Evolutionary conservation across 2,329 filamentous ascomycete genomes (phyloP).

Genomic region (Cytospora chrysosperma): DNA sequence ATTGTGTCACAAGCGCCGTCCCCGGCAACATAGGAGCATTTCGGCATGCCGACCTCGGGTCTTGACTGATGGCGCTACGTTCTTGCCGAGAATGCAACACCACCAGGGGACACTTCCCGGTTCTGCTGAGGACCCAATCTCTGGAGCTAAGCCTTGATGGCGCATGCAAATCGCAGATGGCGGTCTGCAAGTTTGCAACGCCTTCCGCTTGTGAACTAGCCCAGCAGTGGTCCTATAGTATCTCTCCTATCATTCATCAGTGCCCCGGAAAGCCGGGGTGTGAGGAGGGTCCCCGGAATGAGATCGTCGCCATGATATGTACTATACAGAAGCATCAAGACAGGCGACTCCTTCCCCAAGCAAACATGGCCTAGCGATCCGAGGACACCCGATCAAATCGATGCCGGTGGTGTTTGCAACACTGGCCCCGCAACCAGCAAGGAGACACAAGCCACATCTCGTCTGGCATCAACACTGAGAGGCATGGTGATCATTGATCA

Average conservation of each 20-base stretch:
- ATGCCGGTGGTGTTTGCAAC: not conserved
- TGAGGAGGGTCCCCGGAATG: not conserved
- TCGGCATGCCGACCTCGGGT: conserved; percentile 21
- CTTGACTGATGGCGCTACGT: not conserved
- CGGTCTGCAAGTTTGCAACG: conserved; percentile 9
- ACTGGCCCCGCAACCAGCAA: not conserved
- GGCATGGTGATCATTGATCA: not conserved
- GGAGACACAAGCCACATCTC: not conserved
- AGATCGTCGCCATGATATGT: not conserved
- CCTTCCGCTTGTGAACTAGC: conserved; percentile 11
- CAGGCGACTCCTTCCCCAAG: not conserved
- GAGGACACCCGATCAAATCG: not conserved
- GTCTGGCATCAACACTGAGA: not conserved
- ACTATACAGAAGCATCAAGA: not conserved
- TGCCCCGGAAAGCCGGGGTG: not conserved
- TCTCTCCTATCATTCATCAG: not conserved
- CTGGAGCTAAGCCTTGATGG: not conserved
- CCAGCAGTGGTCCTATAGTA: not conserved
- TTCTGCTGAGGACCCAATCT: not conserved
- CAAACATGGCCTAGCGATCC: not conserved
- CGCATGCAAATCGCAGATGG: conserved; percentile 15
- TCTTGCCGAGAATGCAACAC: not conserved
- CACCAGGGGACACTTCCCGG: not conserved
- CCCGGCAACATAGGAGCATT: not conserved
- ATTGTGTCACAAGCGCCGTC: not conserved